Conservation (phyloP, 2,329 filamentous ascomycete species). For the Zymoseptoria pseudotritici region DNA sequence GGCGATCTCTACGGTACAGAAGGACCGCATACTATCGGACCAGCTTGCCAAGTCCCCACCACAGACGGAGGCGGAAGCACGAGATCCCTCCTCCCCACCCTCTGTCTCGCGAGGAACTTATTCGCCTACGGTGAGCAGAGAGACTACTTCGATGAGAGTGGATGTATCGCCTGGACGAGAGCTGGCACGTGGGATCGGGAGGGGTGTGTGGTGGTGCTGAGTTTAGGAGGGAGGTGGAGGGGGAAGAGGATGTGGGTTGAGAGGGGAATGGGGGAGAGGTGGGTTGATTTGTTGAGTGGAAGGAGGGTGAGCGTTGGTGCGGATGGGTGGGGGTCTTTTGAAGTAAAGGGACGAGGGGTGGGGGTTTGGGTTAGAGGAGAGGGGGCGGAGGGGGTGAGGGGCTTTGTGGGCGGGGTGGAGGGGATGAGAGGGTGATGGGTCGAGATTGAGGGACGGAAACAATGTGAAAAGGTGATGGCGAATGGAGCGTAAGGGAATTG, state of each 20-base stretch:
- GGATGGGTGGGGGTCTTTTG: constrained; percentile 53
- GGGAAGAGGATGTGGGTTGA: constrained; percentile 57
- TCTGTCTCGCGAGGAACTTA: constrained; percentile 56
- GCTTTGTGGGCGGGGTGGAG: constrained; percentile 27
- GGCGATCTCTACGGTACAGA: constrained; percentile 61
- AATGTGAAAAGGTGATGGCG: too few relatives aligned
- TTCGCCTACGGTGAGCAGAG: constrained; percentile 60
- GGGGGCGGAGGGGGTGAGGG: constrained; percentile 45
- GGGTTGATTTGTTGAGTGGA: constrained; percentile 54
- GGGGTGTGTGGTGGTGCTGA: constrained; percentile 29
- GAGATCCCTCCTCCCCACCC: constrained; percentile 41
- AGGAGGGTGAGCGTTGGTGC: constrained; percentile 50
- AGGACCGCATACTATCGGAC: constrained; percentile 44
- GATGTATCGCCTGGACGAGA: constrained; percentile 56
- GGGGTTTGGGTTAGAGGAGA: constrained; percentile 55
- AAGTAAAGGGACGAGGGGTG: constrained; percentile 47
- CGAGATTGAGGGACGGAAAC: too few relatives aligned
- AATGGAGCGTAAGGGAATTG: too few relatives aligned
- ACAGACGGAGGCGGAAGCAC: constrained; percentile 28
- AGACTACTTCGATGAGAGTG: constrained; percentile 55
- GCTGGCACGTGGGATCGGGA: constrained; percentile 38
- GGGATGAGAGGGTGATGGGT: too few relatives aligned
- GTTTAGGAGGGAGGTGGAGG: constrained; percentile 20
- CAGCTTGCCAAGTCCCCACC: constrained; percentile 25
- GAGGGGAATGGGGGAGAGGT: constrained; percentile 47